These are phyloP conservation scores for Kwoniella sp. DNA, from an alignment of 768 basidiomycete species.

Conservation along the genomic window DNA sequence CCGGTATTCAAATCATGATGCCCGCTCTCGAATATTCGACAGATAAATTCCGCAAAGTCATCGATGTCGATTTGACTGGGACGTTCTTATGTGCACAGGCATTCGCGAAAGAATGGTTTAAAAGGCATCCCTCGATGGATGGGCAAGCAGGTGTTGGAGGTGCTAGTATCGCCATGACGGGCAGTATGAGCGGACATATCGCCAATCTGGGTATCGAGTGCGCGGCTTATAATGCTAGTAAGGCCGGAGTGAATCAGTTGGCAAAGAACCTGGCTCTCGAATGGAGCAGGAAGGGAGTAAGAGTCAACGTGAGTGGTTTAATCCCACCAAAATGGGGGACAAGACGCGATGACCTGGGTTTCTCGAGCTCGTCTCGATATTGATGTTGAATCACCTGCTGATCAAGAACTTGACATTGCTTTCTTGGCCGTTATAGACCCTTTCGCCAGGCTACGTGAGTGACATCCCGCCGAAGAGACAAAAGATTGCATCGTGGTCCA, in stretches of 20 bases:
- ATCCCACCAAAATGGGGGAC: too few relatives aligned
- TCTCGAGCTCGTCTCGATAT: too few relatives aligned
- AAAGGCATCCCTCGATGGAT: constrained; percentile 7
- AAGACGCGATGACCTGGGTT: too few relatives aligned
- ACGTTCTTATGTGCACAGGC: constrained; percentile 28
- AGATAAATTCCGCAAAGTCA: constrained; percentile 30
- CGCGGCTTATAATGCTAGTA: constrained; percentile 49
- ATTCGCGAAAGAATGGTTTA: constrained; percentile 27
- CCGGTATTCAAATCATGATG: constrained; percentile 33
- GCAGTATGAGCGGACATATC: constrained; percentile 42
- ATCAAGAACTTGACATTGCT: too few relatives aligned
- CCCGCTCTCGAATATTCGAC: constrained; percentile 27
- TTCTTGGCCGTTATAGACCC: constrained; percentile 32
- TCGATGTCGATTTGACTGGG: constrained; percentile 39
- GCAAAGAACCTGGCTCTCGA: constrained; percentile 53
- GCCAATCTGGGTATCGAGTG: constrained; percentile 35
- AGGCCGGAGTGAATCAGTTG: constrained; percentile 50
- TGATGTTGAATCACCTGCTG: too few relatives aligned
- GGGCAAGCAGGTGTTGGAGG: constrained; percentile 18
- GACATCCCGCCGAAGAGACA: too few relatives aligned
- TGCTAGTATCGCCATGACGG: constrained; percentile 45
- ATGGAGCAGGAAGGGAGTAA: constrained; percentile 47
- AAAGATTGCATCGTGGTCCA: too few relatives aligned
- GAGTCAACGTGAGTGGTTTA: constrained; percentile 49
- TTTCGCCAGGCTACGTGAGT: constrained; percentile 39